Evolutionary conservation across 129 eudicot species (phyloP), one percentile per base, ranked within the genome.

Genomic region (Sambucus nigra): DNA sequence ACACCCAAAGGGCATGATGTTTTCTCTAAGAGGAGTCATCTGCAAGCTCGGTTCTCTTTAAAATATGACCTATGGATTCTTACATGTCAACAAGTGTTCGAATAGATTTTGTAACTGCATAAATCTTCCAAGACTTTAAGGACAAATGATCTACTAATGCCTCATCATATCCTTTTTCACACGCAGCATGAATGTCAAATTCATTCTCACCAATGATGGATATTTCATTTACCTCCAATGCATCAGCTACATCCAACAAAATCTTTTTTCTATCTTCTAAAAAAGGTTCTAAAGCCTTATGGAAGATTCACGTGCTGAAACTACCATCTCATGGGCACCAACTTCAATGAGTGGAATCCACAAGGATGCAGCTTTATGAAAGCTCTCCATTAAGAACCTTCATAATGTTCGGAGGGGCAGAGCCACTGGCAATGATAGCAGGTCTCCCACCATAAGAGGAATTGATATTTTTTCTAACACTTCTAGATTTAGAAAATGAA

Each of bases 51-150:
- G 95, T 88, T 80, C 64, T 77, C 73, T 75, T 78, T 63, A 84
- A 45, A 46, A 80, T 26, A 5, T 59, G 79, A 54, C 97, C 94
- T 70, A 88, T 73, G 22, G 97, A 95, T 7, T 88, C 97, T 64
- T 88, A 91, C 94, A 88, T 84, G 31, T 75, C 81, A 20, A 95
- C 95, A 55, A 88, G 79, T 24, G n/a, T 73, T 31, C 97, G 94
- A 39, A 84, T 71, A 28, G 92, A 78, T 22, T 84, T 84, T 42
- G 86, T 95, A 49, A 88, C 95, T 49, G 74, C 68, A n/a, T 75
- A 52, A 28, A 88, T 81, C 97, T 88, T 88, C 57, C 72, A 73
- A 35, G 92, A 68, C 51, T 78, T 88, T 65, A 88, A 51, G 49
- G 71, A 72, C 57, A 88, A 52, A 15, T 94, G 94, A 17, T 91